Evolutionary conservation across 495 filamentous ascomycete species (phyloP).

Genomic region (Podospora conica): DNA sequence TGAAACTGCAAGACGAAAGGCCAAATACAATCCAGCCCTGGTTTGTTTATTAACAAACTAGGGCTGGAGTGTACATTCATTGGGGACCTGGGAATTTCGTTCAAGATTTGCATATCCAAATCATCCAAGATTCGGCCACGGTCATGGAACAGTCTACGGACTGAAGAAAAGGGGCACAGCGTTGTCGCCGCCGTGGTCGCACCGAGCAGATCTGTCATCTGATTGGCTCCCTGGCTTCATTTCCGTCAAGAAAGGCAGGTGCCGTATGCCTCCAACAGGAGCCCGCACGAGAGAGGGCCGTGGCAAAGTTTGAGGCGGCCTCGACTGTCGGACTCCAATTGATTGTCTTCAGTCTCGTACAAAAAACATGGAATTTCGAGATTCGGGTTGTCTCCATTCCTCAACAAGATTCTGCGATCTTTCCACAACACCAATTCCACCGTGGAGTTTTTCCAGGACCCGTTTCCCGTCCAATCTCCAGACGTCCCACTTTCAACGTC

Average conservation of each 20-base stretch:
- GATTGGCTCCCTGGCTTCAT: slow-evolving; percentile 6
- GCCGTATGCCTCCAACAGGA: not conserved
- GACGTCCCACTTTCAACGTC: not conserved
- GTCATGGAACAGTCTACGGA: not conserved
- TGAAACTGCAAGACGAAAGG: not conserved
- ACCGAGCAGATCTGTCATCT: not conserved
- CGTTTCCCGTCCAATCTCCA: not conserved
- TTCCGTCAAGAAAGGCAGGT: slow-evolving; percentile 8
- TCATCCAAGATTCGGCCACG: not conserved
- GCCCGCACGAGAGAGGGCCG: not conserved
- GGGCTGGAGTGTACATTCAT: too few species aligned
- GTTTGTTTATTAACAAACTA: too few species aligned
- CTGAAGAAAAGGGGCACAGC: not conserved
- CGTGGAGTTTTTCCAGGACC: not conserved
- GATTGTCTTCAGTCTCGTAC: not conserved
- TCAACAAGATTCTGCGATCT: not conserved
- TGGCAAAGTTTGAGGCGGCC: not conserved
- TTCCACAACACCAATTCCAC: not conserved
- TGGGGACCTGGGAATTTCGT: not conserved
- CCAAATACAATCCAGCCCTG: too few species aligned
- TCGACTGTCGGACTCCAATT: not conserved
- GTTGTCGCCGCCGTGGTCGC: not conserved
- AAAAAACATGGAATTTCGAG: not conserved
- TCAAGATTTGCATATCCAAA: not conserved
- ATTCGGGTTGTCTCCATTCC: not conserved